A percentile compares a stretch with the other conserved stretches of the same genome.
phyloP scores from a whole-genome alignment of 371 early-diverging fungal species.

The Saksenaea oblongispora region DNA sequence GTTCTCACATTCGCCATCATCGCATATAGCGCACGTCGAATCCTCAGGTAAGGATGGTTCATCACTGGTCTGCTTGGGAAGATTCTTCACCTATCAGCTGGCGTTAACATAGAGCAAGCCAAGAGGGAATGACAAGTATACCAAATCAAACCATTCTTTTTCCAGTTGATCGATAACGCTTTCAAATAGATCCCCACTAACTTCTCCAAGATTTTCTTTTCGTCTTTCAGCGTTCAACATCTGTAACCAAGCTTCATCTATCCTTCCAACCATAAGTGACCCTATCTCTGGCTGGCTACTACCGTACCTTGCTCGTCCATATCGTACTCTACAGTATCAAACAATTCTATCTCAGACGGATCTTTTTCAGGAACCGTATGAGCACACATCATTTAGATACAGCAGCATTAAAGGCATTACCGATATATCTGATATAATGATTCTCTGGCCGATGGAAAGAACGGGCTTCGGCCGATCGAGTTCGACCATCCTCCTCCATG shows the following conservation, averaged over 20 bases:
- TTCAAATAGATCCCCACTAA: constrained; percentile 78
- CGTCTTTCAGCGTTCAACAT: constrained; percentile 67
- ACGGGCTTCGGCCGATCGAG: constrained; percentile 4
- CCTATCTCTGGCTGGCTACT: not conserved
- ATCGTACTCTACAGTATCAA: constrained; percentile 89
- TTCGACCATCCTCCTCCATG: not conserved
- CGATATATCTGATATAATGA: constrained; percentile 62
- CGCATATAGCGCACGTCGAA: constrained; percentile 91
- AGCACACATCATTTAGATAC: not conserved
- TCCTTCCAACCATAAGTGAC: not conserved
- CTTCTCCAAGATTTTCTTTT: constrained; percentile 52
- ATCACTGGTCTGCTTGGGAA: constrained; percentile 37
- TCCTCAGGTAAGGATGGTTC: constrained; percentile 69
- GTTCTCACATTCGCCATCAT: constrained; percentile 95
- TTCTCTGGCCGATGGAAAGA: constrained; percentile 49
- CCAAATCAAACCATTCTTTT: constrained; percentile 96
- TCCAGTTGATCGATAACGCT: constrained; percentile 89
- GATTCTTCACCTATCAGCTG: constrained; percentile 32
- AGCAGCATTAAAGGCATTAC: constrained; percentile 17
- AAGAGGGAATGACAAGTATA: constrained; percentile 15
- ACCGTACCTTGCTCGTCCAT: constrained; percentile 93
- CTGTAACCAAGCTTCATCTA: constrained; percentile 78
- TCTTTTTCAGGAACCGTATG: constrained; percentile 42
- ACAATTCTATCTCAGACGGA: constrained; percentile 82
- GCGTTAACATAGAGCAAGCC: not conserved